Conservation (phyloP, 495 filamentous ascomycete species). For the Neurospora sp. region DNA sequence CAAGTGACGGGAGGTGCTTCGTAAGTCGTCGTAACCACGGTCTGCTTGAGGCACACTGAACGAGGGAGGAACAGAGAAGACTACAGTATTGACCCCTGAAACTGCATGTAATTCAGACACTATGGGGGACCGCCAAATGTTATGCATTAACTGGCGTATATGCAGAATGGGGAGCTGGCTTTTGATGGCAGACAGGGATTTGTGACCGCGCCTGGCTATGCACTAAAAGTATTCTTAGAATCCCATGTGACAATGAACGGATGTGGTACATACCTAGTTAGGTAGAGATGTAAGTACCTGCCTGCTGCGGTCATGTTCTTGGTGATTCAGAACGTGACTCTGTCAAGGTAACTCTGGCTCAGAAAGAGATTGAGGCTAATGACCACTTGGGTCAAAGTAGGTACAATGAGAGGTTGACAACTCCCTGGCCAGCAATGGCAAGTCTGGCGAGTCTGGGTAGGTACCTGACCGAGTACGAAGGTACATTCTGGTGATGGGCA, state of each 20-base stretch:
- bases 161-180: too few species aligned
- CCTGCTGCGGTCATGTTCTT: too few species aligned
- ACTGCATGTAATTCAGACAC: too few species aligned
- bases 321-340: not conserved
- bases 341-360: not conserved
- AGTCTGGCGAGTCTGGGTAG: not conserved
- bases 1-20: too few species aligned
- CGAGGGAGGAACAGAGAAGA: constrained; percentile 6
- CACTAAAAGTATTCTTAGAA: not conserved
- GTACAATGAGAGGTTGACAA: not conserved
- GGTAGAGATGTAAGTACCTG: not conserved
- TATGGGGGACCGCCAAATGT: too few species aligned
- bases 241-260: constrained; percentile 2
- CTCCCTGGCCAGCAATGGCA: not conserved
- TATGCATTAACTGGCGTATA: too few species aligned
- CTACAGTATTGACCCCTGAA: too few species aligned
- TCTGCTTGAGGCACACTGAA: not conserved
- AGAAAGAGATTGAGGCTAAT: not conserved
- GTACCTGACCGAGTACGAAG: not conserved
- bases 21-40: too few species aligned
- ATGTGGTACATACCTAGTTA: not conserved
- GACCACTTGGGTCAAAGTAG: not conserved
- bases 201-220: too few species aligned
- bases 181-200: too few species aligned
- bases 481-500: not conserved